Base-by-base conservation (phyloP, 2,329 filamentous ascomycete genomes). In the Hysterium pulicare region DNA sequence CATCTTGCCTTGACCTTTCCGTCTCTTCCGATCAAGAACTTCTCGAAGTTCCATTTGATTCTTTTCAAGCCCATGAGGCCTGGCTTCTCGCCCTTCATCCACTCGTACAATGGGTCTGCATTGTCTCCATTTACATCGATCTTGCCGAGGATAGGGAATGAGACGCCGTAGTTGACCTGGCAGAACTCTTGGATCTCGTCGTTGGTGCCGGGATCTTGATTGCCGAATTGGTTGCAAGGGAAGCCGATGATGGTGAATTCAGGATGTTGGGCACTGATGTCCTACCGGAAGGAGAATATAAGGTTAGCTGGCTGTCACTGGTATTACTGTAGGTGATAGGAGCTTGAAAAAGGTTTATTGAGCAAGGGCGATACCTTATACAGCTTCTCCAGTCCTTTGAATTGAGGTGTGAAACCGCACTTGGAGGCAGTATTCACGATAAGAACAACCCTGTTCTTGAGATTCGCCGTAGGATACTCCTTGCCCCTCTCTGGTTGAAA, bases 21-120 rank as follows among this genome's bases (percentile, higher is more conserved):
- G 68, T 97, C 89, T 48, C 81, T 79, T 47, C 84, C 86, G 52
- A 98, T 75, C 50, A 98, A 73, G 72, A 96, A 98, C 81, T 98
- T 98, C 71, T 98, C 93, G 75, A 97, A 98, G 74, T 98, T 98
- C 93, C 93, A 98, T 85, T 97, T 96, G 59, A 98, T 77, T 49
- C 84, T 72, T 83, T 94, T 91, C 62, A 97, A 67, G 16, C 93
- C 93, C 72, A 97, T 72, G 42, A 96, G 61, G 17, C 93, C 90
- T 1, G 91, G 79, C 75, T 89, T 85, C 68, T 78, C 71, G 44
- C 68, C 69, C 74, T 84, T 84, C 69, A 84, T 65, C 78, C 78
- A 98, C 64, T 86, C 78, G 68, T 78, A 97, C 28, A 95, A 70
- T 1, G 90, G 90, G 57, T 82, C 81, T 36, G 90, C 86, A 22